phyloP scores from a whole-genome alignment of 2,329 filamentous ascomycete species.

The Acephala macrosclerotiorum region DNA sequence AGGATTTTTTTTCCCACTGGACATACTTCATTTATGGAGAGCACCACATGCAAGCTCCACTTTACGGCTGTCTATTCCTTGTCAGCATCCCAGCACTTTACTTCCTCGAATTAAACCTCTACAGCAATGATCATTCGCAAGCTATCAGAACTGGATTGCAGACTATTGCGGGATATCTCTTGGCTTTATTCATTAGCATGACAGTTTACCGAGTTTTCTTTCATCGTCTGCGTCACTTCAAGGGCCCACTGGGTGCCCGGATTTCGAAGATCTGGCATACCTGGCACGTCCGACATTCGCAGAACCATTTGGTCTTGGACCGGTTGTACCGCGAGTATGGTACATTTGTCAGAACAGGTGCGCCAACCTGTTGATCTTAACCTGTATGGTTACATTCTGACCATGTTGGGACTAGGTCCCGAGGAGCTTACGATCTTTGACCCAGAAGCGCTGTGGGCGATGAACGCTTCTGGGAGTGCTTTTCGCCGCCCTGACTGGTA shows the following conservation, averaged over 20 bases:
- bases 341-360: slow-evolving; percentile 9
- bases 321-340: background rate
- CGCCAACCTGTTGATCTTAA: background rate
- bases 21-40: slow-evolving; percentile 8
- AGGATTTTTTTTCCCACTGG: slow-evolving; percentile 3
- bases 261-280: slow-evolving; percentile 5
- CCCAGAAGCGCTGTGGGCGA: slow-evolving; percentile 7
- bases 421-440: slow-evolving; percentile 7
- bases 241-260: background rate
- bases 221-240: background rate
- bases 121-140: background rate
- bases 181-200: background rate
- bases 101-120: background rate
- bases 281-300: slow-evolving; percentile 5
- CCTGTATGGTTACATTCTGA: background rate
- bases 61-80: slow-evolving; percentile 2
- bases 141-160: background rate
- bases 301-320: slow-evolving; percentile 13
- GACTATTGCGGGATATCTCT: background rate
- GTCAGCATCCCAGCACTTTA: background rate
- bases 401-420: background rate
- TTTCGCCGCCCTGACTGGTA: slow-evolving; percentile 3
- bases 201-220: slow-evolving; percentile 3
- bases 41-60: slow-evolving; percentile 8
- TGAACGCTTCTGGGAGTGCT: slow-evolving; percentile 3